Evolutionary conservation across 495 filamentous ascomycete species (phyloP).

Genomic region (Lasiosphaeria ovina): DNA sequence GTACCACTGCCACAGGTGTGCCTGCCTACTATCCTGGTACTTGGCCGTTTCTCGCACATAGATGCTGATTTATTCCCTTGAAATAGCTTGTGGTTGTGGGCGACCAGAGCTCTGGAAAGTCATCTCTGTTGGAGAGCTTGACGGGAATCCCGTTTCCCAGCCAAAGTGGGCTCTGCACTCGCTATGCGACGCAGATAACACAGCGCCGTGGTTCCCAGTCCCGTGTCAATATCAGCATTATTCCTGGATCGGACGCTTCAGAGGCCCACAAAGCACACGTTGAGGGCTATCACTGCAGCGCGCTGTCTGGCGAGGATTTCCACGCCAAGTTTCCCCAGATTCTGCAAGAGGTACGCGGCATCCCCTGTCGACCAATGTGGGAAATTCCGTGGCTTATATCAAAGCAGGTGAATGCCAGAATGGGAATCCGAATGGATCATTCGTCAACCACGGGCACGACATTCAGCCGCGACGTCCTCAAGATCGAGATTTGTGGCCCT

Average conservation of each 20-base stretch:
- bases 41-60: background rate
- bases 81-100: conserved; percentile 44
- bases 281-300: conserved; percentile 14
- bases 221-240: conserved; percentile 40
- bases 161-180: conserved; percentile 48
- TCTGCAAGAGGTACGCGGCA: conserved; percentile 22
- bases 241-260: conserved; percentile 35
- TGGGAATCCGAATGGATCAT: conserved; percentile 33
- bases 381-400: background rate
- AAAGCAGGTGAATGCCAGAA: conserved; percentile 31
- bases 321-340: conserved; percentile 23
- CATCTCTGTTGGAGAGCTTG: conserved; percentile 47
- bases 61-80: conserved; percentile 8
- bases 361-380: background rate
- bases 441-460: conserved; percentile 21
- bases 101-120: conserved; percentile 51
- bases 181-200: conserved; percentile 57
- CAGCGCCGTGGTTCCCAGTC: conserved; percentile 30
- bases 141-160: conserved; percentile 49
- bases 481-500: conserved; percentile 56
- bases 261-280: conserved; percentile 18
- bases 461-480: conserved; percentile 54
- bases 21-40: background rate
- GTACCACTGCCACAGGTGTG: conserved; percentile 36
- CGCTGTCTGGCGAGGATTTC: conserved; percentile 16